Evolutionary conservation across 106 monocot species (phyloP).

Genomic region (Dendrobium officinale): DNA sequence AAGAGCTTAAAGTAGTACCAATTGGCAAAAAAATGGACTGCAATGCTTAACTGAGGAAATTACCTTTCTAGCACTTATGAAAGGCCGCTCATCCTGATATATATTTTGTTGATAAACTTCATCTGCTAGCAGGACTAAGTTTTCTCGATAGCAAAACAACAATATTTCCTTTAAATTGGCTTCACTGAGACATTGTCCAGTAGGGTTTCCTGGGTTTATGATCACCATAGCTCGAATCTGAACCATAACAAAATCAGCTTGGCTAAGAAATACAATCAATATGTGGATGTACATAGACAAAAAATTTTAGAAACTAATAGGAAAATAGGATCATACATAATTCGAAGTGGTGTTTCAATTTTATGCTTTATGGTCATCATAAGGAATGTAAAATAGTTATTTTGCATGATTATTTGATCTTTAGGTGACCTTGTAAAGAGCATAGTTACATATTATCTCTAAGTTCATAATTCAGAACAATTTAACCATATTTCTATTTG

Average conservation of each 20-base stretch:
- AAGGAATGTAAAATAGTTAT: background rate
- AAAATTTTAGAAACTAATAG: background rate
- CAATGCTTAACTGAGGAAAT: background rate
- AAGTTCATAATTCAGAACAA: background rate
- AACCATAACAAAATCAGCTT: background rate
- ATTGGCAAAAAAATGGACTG: background rate
- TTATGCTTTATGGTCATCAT: background rate
- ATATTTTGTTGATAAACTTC: slow-evolving; percentile 99
- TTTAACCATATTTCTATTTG: no score
- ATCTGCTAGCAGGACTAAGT: slow-evolving; percentile 86
- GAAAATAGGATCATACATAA: background rate
- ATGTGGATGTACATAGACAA: background rate
- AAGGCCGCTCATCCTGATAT: slow-evolving; percentile 92
- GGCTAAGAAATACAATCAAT: background rate
- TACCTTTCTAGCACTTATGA: slow-evolving; percentile 98
- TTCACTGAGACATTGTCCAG: slow-evolving; percentile 93
- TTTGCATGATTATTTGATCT: background rate
- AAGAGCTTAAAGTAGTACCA: background rate
- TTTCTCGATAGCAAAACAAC: slow-evolving; percentile 69
- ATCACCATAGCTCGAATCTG: slow-evolving; percentile 99
- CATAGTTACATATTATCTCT: background rate
- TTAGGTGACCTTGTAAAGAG: background rate
- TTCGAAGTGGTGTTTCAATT: background rate
- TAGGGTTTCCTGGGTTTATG: slow-evolving; percentile 99
- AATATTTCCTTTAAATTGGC: slow-evolving; percentile 67